Conservation (phyloP, 129 eudicot genomes). For the Lonicera japonica region DNA sequence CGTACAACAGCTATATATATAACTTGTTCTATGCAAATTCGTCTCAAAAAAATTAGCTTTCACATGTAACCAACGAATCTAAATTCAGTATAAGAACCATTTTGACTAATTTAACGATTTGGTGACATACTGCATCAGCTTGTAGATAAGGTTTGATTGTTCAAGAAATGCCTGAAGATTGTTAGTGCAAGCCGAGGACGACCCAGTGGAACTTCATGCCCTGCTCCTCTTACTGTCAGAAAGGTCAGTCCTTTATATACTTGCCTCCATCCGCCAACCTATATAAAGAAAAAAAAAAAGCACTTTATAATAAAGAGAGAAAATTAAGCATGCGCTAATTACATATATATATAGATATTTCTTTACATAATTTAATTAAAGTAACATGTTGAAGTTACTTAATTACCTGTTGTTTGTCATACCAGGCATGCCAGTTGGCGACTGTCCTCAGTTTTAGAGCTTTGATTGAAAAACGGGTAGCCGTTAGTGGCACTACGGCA, state of each 20-base stretch:
- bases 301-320: no score
- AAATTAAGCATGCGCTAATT: no score
- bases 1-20: no score
- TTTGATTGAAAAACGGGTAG: slow-evolving; percentile 73
- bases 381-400: neutral
- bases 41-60: no score
- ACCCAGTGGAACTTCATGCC: slow-evolving; percentile 85
- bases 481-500: slow-evolving; percentile 79
- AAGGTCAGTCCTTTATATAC: slow-evolving; percentile 66
- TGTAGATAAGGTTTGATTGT: slow-evolving; percentile 64
- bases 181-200: slow-evolving; percentile 81
- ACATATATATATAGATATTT: no score
- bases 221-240: slow-evolving; percentile 83
- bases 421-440: slow-evolving; percentile 76
- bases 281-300: neutral
- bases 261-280: slow-evolving; percentile 98
- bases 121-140: no score
- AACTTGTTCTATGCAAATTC: no score
- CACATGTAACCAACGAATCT: no score
- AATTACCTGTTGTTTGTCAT: slow-evolving; percentile 59
- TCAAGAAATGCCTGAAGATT: slow-evolving; percentile 69
- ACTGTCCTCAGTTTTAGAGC: slow-evolving; percentile 73
- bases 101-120: no score
- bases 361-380: neutral
- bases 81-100: no score